Percentiles rank a stretch among this genome's conserved stretches.
phyloP scores from a whole-genome alignment of 441 rosid species.

The Flueggea neowawraea region DNA sequence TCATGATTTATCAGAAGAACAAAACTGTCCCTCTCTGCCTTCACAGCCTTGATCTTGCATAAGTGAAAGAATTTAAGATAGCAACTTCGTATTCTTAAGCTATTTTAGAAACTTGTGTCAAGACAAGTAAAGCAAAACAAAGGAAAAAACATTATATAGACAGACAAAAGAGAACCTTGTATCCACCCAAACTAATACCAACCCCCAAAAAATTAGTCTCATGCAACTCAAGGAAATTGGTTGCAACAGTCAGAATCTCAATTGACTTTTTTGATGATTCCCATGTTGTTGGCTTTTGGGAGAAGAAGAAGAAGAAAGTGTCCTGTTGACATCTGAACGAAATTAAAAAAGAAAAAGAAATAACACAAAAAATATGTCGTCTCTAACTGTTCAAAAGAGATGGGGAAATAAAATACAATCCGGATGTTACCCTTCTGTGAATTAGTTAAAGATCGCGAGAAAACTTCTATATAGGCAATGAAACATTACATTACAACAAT shows the following conservation, averaged over 20 bases:
- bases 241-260: slow-evolving; percentile 37
- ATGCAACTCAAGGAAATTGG: slow-evolving; percentile 20
- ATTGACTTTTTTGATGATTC: slow-evolving; percentile 10
- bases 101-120: slow-evolving; percentile 1
- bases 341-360: slow-evolving; percentile 1
- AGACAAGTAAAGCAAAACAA: background rate
- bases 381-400: slow-evolving; percentile 11
- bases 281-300: background rate
- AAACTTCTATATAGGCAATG: slow-evolving; percentile 27
- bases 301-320: slow-evolving; percentile 11
- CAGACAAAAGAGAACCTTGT: background rate
- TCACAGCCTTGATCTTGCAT: slow-evolving; percentile 10
- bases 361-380: slow-evolving; percentile 6
- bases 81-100: slow-evolving; percentile 5
- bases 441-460: slow-evolving; percentile 22
- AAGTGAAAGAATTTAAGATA: slow-evolving; percentile 7
- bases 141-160: background rate
- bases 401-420: slow-evolving; percentile 2
- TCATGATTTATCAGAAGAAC: slow-evolving; percentile 37
- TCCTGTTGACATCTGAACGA: slow-evolving; percentile 9
- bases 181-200: slow-evolving; percentile 15
- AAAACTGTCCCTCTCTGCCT: background rate
- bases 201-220: slow-evolving; percentile 15
- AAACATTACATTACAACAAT: slow-evolving; percentile 14
- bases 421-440: slow-evolving; percentile 22